Conservation (phyloP, 2,329 filamentous ascomycete species). For the Ophidiomyces ophidiicola region DNA sequence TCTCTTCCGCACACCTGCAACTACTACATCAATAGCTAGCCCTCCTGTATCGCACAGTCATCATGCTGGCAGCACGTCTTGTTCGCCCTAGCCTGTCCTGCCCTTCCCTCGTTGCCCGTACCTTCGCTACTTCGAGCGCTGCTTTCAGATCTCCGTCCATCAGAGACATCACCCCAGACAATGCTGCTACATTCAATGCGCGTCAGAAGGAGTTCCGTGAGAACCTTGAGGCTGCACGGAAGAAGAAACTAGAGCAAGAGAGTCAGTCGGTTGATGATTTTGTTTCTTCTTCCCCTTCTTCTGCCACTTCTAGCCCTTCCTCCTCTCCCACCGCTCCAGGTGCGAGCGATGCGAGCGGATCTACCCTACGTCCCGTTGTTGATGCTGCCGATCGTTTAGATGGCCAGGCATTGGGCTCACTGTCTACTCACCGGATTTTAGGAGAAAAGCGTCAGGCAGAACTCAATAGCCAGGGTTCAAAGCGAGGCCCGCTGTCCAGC, state of each 20-base stretch:
- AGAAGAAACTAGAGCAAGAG: constrained; percentile 67
- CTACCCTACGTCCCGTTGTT: constrained; percentile 22
- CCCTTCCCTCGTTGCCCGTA: constrained; percentile 41
- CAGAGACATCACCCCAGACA: constrained; percentile 66
- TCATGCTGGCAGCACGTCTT: constrained; percentile 38
- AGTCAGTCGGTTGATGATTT: constrained; percentile 54
- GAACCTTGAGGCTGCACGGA: constrained; percentile 61
- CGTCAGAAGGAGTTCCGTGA: constrained; percentile 82
- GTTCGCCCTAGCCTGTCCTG: constrained; percentile 36
- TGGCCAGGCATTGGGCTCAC: constrained; percentile 48
- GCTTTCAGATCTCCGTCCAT: constrained; percentile 56
- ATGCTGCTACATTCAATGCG: constrained; percentile 62
- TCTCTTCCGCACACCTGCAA: not conserved
- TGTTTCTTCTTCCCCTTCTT: constrained; percentile 34
- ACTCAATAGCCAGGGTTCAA: constrained; percentile 37
- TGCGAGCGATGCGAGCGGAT: constrained; percentile 36
- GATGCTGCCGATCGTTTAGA: constrained; percentile 32
- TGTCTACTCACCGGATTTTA: constrained; percentile 40
- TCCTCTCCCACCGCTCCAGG: constrained; percentile 33
- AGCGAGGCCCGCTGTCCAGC: constrained; percentile 64
- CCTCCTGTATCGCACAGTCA: constrained; percentile 13
- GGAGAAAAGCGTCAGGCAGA: constrained; percentile 43
- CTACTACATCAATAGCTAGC: not conserved
- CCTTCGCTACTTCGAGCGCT: constrained; percentile 46
- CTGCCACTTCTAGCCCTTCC: constrained; percentile 23